Conservation (phyloP, 306 rosid species). For the Mucuna pruriens region DNA sequence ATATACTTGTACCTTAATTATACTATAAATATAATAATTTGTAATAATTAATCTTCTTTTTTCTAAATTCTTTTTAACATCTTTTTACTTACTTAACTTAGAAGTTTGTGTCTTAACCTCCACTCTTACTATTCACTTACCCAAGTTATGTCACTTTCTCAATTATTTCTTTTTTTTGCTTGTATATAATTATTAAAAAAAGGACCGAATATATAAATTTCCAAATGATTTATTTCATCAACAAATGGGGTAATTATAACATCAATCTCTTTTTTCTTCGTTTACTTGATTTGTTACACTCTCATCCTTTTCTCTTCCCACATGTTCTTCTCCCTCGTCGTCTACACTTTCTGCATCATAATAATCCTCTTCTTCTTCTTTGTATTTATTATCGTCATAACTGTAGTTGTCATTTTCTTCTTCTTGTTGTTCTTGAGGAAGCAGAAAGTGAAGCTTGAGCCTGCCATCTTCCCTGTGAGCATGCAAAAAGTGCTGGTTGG, state of each 20-base stretch:
- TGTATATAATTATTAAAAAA: background rate
- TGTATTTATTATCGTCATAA: no score
- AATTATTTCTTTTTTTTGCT: no score
- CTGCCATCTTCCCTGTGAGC: slow-evolving; percentile 89
- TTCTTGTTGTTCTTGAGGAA: slow-evolving; percentile 34
- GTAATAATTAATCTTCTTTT: no score
- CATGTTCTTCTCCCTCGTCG: background rate
- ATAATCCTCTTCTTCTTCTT: background rate
- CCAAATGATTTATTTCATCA: background rate
- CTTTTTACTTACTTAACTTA: no score
- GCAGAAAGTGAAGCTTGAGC: slow-evolving; percentile 67
- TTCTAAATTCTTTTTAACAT: no score
- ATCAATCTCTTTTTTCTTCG: slow-evolving; percentile 9
- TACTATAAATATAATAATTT: no score
- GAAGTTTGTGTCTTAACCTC: no score
- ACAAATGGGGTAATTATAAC: background rate
- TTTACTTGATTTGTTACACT: slow-evolving; percentile 25
- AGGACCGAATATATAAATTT: background rate
- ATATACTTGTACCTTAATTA: no score
- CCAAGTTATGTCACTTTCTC: no score
- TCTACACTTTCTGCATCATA: background rate
- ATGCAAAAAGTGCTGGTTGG: slow-evolving; percentile 67
- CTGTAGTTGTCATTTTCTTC: no score
- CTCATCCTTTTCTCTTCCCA: background rate
- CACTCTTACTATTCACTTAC: no score